These are phyloP conservation scores for Cryoendolithus antarcticus DNA, from an alignment of 2,329 filamentous ascomycete species.

Conservation along the genomic window DNA sequence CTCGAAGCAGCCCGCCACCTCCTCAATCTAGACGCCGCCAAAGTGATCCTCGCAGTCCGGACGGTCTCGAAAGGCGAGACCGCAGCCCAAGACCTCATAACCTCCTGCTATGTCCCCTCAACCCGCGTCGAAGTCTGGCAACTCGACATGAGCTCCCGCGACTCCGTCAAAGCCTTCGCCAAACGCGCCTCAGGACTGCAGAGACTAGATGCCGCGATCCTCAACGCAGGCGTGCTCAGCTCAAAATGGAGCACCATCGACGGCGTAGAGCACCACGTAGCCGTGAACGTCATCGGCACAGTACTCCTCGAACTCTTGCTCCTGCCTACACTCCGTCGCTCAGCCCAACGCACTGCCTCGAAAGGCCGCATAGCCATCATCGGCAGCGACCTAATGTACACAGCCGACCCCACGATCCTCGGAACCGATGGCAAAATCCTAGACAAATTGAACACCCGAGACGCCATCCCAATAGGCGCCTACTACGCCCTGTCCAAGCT, in stretches of 20 bases:
- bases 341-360: slow-evolving; percentile 13
- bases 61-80: slow-evolving; percentile 29
- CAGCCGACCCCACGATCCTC: slow-evolving; percentile 17
- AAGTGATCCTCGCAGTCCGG: slow-evolving; percentile 35
- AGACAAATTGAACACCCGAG: slow-evolving; percentile 13
- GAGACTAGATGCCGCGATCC: slow-evolving; percentile 25
- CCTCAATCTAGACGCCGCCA: slow-evolving; percentile 25
- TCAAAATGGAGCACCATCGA: slow-evolving; percentile 16
- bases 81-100: slow-evolving; percentile 26
- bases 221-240: slow-evolving; percentile 28
- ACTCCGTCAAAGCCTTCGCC: slow-evolving; percentile 23
- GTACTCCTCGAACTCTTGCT: slow-evolving; percentile 25
- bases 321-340: slow-evolving; percentile 20
- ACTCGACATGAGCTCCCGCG: slow-evolving; percentile 19
- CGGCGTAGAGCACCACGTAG: slow-evolving; percentile 23
- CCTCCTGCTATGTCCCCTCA: slow-evolving; percentile 14
- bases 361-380: slow-evolving; percentile 22
- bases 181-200: slow-evolving; percentile 14
- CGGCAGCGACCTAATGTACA: slow-evolving; percentile 21
- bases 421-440: slow-evolving; percentile 20
- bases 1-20: slow-evolving; percentile 34
- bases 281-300: slow-evolving; percentile 29
- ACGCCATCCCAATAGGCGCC: slow-evolving; percentile 9
- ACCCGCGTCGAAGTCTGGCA: slow-evolving; percentile 18
- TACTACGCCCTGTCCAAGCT: slow-evolving; percentile 23